Conservation (phyloP, 129 eudicot species). For the Tagetes erecta region DNA sequence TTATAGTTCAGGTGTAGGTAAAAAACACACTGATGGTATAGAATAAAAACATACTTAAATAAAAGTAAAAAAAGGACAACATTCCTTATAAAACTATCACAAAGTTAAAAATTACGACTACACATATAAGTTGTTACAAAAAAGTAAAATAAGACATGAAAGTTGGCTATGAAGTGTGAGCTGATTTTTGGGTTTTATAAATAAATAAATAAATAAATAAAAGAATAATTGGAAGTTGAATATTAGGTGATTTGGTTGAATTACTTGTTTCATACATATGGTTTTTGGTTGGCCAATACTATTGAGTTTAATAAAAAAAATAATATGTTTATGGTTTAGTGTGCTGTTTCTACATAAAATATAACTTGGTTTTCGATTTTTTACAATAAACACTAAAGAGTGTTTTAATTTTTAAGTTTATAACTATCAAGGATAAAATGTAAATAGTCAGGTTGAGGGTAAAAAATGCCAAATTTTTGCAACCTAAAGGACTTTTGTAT, state of each 20-base stretch:
- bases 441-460: not conserved
- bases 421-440: not conserved
- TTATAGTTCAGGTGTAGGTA: too few species aligned
- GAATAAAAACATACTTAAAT: too few species aligned
- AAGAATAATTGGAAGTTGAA: conserved; percentile 12
- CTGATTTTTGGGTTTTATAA: not conserved
- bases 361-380: not conserved
- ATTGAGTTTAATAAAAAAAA: not conserved
- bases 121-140: too few species aligned
- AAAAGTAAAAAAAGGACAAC: too few species aligned
- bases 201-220: not conserved
- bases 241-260: conserved; percentile 21
- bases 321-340: not conserved
- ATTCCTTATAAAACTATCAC: too few species aligned
- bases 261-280: conserved; percentile 18
- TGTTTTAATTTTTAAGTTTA: too few species aligned
- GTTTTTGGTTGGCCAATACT: conserved; percentile 25
- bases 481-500: not conserved
- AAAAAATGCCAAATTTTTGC: not conserved
- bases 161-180: not conserved
- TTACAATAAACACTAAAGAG: not conserved
- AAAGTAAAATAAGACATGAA: not conserved
- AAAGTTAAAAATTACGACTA: too few species aligned
- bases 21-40: too few species aligned
- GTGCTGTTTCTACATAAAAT: too few species aligned